A percentile compares a stretch with the other conserved stretches of the same genome.
Evolutionary conservation across 192 early-diverging fungal genomes (phyloP).

Genomic region (Coemansia sp.): DNA sequence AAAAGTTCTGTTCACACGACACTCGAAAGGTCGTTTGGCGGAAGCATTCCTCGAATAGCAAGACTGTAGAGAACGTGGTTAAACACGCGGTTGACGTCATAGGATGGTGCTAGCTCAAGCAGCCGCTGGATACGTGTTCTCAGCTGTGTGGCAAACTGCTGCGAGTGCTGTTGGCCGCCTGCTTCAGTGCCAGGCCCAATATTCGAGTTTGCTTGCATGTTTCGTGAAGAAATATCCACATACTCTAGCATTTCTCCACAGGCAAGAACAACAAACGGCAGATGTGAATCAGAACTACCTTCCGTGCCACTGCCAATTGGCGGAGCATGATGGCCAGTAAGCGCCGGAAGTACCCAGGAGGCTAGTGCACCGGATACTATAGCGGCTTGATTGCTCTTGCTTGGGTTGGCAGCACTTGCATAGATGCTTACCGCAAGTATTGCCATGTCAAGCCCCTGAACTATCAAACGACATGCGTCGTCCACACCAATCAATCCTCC

Average conservation of each 20-base stretch:
- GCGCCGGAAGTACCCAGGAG: constrained; percentile 34
- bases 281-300: neutral
- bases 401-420: neutral
- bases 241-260: constrained; percentile 22
- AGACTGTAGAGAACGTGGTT: constrained; percentile 19
- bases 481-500: neutral
- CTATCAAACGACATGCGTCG: constrained; percentile 12
- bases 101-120: constrained; percentile 17
- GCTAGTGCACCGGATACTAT: constrained; percentile 3
- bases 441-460: constrained; percentile 33
- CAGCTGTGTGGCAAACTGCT: constrained; percentile 29
- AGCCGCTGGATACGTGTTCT: constrained; percentile 27
- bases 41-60: constrained; percentile 31
- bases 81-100: constrained; percentile 5
- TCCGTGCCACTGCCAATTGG: neutral
- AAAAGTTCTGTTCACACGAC: constrained; percentile 9
- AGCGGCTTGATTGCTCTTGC: neutral
- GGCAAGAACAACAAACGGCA: neutral
- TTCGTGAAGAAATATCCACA: constrained; percentile 5
- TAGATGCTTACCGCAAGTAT: constrained; percentile 29
- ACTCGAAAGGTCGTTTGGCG: constrained; percentile 27
- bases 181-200: constrained; percentile 2
- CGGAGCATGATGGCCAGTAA: constrained; percentile 13
- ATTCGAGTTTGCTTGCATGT: neutral
- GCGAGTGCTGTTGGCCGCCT: constrained; percentile 4